These are phyloP conservation scores for Monilinia laxa DNA, from an alignment of 2,329 filamentous ascomycete genomes.

Conservation along the genomic window DNA sequence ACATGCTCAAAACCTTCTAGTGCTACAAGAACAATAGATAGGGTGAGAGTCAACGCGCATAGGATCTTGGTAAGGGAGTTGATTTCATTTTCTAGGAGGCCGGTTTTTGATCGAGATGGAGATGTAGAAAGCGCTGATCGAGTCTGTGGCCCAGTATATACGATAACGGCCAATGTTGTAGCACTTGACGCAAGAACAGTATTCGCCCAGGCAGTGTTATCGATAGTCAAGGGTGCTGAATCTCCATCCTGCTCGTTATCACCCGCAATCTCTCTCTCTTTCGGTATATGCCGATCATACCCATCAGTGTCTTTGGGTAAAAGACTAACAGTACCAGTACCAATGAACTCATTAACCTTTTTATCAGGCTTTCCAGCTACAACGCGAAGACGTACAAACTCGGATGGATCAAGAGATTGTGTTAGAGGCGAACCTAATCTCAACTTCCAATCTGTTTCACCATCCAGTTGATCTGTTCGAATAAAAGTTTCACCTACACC, in stretches of 20 bases:
- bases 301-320: slow-evolving; percentile 54
- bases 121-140: slow-evolving; percentile 91
- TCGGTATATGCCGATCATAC: slow-evolving; percentile 47
- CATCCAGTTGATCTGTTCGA: slow-evolving; percentile 92
- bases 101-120: slow-evolving; percentile 88
- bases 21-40: slow-evolving; percentile 86
- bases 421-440: slow-evolving; percentile 83
- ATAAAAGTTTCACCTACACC: slow-evolving; percentile 84
- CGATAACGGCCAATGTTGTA: slow-evolving; percentile 80
- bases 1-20: slow-evolving; percentile 75
- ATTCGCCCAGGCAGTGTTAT: slow-evolving; percentile 98
- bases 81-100: slow-evolving; percentile 91
- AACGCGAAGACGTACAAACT: slow-evolving; percentile 69
- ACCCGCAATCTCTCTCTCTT: slow-evolving; percentile 23
- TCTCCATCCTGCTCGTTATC: slow-evolving; percentile 44
- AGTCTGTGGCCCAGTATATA: slow-evolving; percentile 94
- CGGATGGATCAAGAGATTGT: slow-evolving; percentile 70
- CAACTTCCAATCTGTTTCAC: slow-evolving; percentile 98
- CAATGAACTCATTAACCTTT: slow-evolving; percentile 91
- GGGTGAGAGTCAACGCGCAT: slow-evolving; percentile 78
- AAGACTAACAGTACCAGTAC: slow-evolving; percentile 84
- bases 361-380: slow-evolving; percentile 88
- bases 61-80: slow-evolving; percentile 96
- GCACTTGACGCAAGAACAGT: slow-evolving; percentile 94
- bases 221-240: slow-evolving; percentile 78